phyloP scores from a whole-genome alignment of 164 flowering plant species.

The Tetracentron sinense region DNA sequence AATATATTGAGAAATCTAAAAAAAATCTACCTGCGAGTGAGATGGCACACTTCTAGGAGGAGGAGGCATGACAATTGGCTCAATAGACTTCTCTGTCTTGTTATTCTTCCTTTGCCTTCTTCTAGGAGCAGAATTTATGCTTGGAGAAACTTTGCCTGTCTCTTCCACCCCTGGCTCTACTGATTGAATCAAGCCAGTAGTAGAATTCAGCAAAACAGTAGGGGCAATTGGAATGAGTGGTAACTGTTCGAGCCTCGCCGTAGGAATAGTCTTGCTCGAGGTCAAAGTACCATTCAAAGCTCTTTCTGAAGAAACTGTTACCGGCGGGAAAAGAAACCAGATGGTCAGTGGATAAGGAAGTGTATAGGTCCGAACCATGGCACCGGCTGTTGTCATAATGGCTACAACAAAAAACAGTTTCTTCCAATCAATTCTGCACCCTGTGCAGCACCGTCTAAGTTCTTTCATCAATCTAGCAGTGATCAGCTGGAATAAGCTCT shows the following conservation, averaged over 20 bases:
- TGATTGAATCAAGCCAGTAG: conserved; percentile 16
- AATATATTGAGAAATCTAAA: background rate
- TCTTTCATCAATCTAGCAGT: conserved; percentile 27
- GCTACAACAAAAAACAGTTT: conserved; percentile 40
- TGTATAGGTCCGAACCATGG: conserved; percentile 38
- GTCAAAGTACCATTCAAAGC: conserved; percentile 22
- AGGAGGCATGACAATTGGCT: conserved; percentile 20
- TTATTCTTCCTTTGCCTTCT: conserved; percentile 20
- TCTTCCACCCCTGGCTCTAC: conserved; percentile 12
- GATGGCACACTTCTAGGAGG: conserved; percentile 25
- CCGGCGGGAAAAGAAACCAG: conserved; percentile 30
- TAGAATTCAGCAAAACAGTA: conserved; percentile 28
- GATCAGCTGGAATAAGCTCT: conserved; percentile 14
- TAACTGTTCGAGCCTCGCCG: conserved; percentile 21
- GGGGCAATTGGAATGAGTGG: conserved; percentile 19
- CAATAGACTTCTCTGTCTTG: conserved; percentile 11
- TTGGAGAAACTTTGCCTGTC: conserved; percentile 2
- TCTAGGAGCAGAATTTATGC: conserved; percentile 4
- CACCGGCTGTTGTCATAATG: conserved; percentile 37
- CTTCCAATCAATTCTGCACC: conserved; percentile 47
- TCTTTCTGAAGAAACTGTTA: conserved; percentile 23
- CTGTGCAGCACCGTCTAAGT: conserved; percentile 17
- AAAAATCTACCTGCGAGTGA: conserved; percentile 35
- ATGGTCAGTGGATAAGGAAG: conserved; percentile 41
- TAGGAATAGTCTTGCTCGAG: conserved; percentile 18